Conservation (phyloP, 805 yeast species). For the Candida hispaniensis region DNA sequence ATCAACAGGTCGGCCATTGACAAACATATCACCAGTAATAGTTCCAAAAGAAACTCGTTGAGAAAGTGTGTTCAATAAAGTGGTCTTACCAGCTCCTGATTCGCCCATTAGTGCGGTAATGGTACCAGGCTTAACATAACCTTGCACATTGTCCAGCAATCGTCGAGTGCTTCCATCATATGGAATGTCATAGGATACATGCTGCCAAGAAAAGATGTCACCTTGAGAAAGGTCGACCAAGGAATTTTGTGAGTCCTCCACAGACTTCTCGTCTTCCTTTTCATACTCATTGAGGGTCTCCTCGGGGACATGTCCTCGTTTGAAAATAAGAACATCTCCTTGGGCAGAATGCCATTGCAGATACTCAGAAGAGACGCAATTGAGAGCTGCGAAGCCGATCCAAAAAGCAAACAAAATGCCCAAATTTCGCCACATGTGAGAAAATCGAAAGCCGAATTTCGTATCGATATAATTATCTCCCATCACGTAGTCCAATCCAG, state of each 20-base stretch:
- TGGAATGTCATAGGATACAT: conserved; percentile 48
- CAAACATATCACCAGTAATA: conserved; percentile 60
- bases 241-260: conserved; percentile 25
- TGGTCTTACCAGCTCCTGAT: conserved; percentile 82
- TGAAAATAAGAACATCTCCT: conserved; percentile 28
- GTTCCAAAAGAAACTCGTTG: conserved; percentile 63
- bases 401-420: conserved; percentile 53
- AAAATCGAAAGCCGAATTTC: conserved; percentile 41
- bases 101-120: conserved; percentile 78
- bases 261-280: conserved; percentile 23
- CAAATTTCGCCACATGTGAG: conserved; percentile 71
- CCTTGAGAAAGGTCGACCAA: conserved; percentile 11
- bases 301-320: conserved; percentile 31
- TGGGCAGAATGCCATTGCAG: conserved; percentile 26
- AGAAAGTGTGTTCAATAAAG: conserved; percentile 59
- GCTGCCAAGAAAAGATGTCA: conserved; percentile 45
- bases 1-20: conserved; percentile 55
- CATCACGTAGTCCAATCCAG: conserved; percentile 42
- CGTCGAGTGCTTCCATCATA: conserved; percentile 30
- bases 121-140: conserved; percentile 73
- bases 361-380: conserved; percentile 29
- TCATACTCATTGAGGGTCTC: conserved; percentile 26
- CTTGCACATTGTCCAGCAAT: conserved; percentile 42
- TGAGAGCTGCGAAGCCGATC: conserved; percentile 29
- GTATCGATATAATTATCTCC: conserved; percentile 49